Conservation (phyloP, 306 rosid species). For the Sicyos baderoa region DNA sequence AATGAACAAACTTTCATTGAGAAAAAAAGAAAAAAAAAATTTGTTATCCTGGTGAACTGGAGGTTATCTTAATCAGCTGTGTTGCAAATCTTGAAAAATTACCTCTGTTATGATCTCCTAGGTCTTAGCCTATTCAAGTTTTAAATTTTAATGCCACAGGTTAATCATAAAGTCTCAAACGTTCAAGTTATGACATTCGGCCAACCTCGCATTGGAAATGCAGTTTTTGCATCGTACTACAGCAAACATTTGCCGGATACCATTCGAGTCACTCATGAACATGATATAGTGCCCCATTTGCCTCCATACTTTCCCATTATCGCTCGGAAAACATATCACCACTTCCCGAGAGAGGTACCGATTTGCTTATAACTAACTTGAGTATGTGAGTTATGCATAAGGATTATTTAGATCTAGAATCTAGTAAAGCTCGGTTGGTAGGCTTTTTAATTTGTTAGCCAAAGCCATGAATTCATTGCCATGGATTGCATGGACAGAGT, state of each 20-base stretch:
- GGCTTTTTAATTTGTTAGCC: background rate
- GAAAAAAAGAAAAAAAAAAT: too few relatives aligned
- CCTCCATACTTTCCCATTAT: conserved; percentile 76
- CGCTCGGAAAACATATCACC: conserved; percentile 83
- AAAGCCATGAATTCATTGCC: background rate
- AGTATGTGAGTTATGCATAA: background rate
- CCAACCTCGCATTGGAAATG: conserved; percentile 95
- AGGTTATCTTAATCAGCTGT: background rate
- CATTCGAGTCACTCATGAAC: conserved; percentile 67
- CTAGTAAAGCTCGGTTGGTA: background rate
- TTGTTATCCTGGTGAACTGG: conserved; percentile 7
- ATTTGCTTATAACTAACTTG: background rate
- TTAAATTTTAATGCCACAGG: conserved; percentile 34
- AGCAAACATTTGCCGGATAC: conserved; percentile 49
- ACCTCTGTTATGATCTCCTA: background rate
- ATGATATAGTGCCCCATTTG: conserved; percentile 90
- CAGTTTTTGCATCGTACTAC: conserved; percentile 66
- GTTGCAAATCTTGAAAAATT: conserved; percentile 4
- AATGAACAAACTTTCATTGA: too few relatives aligned
- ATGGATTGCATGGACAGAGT: background rate
- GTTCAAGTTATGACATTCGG: conserved; percentile 91
- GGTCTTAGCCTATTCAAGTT: background rate
- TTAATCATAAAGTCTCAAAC: conserved; percentile 42
- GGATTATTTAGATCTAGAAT: conserved; percentile 7
- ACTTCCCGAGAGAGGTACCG: conserved; percentile 89